Base-by-base conservation (phyloP, 1,284 basidiomycete genomes). In the Xerocomus cyaneibrunnescens region DNA sequence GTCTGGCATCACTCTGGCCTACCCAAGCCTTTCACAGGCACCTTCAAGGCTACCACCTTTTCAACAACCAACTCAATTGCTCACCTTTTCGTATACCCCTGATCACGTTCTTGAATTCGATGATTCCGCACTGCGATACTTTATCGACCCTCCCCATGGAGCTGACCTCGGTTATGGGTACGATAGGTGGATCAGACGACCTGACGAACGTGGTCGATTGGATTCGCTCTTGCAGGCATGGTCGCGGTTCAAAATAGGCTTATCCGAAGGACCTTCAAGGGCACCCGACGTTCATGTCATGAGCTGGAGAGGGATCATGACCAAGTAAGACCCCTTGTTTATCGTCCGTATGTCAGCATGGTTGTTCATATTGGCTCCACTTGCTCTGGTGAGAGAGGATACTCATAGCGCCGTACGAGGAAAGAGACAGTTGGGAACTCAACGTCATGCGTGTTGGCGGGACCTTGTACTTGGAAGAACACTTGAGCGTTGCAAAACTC, bases 291-390 rank as follows among this genome's bases (percentile, higher is more conserved):
- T 85, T 23, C 79, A 79, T 39, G 79, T 92, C 23, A 77, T 95
- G 35, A 82, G 86, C 5, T 96, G 93, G 92, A 77, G 93, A 62
- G 96, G 95, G 5, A 83, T 98, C 51, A 84, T 97, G 73, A 98
- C 95, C 52, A 95, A 89, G 89, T 92, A 75, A 74, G 81, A 71
- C 52, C 7, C n/a, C 3, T 38, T 25, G 7, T 61, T 52, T 59
- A 22, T 45, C 30, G 3, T 30, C 32, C 45, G 5, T 12, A 16
- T 59, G 25, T 53, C 61, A 4, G 52, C 54, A 37, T 58, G 35
- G 52, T 54, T 38, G 36, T 54, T 53, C 45, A 58, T 56, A 36
- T 46, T 43, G 36, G 47, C 39, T 52, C 47, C 52, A 56, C 55
- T 57, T 45, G 44, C 62, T 64, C 68, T 70, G 60, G 64, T 66